Conservation (phyloP, 2,329 filamentous ascomycete genomes). For the Trichoderma sp. region DNA sequence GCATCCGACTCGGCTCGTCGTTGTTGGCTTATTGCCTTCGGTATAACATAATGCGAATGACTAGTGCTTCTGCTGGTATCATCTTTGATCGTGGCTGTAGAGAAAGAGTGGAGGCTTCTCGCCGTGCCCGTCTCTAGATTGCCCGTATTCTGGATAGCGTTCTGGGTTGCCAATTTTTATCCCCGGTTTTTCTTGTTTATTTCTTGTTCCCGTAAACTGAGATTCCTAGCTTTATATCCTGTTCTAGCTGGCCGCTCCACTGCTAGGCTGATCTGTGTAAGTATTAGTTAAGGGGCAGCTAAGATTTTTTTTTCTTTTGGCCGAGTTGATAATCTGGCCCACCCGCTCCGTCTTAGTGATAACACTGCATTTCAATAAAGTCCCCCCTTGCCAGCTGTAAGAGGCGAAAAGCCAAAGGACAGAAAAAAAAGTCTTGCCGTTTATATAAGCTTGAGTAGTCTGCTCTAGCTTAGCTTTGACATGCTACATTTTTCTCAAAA, state of each 20-base stretch:
- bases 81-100: not conserved
- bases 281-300: slow-evolving; percentile 5
- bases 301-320: not conserved
- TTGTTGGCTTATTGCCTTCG: not conserved
- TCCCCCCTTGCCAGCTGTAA: not conserved
- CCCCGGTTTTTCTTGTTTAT: not conserved
- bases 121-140: not conserved
- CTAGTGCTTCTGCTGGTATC: not conserved
- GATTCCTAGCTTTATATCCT: slow-evolving; percentile 4
- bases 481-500: not conserved
- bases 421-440: not conserved
- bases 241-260: not conserved
- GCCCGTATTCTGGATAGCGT: not conserved
- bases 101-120: not conserved
- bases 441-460: not conserved
- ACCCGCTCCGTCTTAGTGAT: not conserved
- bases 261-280: not conserved
- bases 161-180: not conserved
- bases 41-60: not conserved
- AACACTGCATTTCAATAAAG: not conserved
- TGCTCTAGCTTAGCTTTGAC: not conserved
- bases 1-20: not conserved
- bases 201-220: not conserved
- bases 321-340: not conserved
- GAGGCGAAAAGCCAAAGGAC: not conserved